A percentile compares a stretch with the other conserved stretches of the same genome.
phyloP scores from a whole-genome alignment of 768 basidiomycete genomes.

The Serendipita sp. region DNA sequence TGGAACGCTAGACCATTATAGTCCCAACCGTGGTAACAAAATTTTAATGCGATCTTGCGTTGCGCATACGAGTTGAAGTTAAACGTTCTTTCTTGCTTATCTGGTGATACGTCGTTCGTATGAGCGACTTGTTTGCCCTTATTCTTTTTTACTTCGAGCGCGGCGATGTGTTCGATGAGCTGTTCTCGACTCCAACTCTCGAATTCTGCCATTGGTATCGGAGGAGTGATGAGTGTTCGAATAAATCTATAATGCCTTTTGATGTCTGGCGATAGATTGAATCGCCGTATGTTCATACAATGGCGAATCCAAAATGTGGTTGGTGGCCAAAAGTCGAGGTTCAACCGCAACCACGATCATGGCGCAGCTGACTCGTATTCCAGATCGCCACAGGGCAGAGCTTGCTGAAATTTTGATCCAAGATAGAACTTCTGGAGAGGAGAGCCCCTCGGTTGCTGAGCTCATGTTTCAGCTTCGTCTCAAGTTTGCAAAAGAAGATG shows the following conservation, averaged over 20 bases:
- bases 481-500: background rate
- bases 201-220: constrained; percentile 20
- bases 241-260: background rate
- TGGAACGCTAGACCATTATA: constrained; percentile 87
- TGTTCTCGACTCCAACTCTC: constrained; percentile 48
- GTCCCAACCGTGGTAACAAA: constrained; percentile 84
- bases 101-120: constrained; percentile 14
- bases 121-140: constrained; percentile 7
- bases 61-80: constrained; percentile 50
- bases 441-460: background rate
- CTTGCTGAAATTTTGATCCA: background rate
- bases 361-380: background rate
- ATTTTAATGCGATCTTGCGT: constrained; percentile 86
- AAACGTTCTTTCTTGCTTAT: constrained; percentile 28
- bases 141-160: constrained; percentile 30
- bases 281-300: background rate
- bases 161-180: constrained; percentile 45
- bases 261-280: background rate
- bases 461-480: background rate
- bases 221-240: background rate
- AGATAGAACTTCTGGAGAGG: background rate
- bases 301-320: background rate
- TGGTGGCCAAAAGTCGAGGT: background rate
- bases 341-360: background rate
- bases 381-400: background rate